Evolutionary conservation across 1,284 basidiomycete genomes (phyloP), one percentile per base, ranked within the genome.

Genomic region (Microbotryum saponariae): DNA sequence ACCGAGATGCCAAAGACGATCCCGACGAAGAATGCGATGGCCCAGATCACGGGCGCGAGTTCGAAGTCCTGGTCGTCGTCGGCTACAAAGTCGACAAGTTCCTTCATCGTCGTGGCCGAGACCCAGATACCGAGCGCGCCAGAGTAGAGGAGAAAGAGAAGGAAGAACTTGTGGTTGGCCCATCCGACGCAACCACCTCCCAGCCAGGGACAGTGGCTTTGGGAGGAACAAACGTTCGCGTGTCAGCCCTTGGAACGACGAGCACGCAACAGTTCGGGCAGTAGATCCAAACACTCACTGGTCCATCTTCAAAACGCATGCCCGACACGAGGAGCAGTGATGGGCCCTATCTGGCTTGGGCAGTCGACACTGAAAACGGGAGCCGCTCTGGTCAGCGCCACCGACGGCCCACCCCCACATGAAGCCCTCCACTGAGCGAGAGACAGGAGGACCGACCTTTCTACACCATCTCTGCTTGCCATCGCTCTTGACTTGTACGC

Each of bases 81-180:
- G 27, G 45, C 52, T 21, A 66, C 65, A 23, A 58, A 67, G 47
- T 51, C 48, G 45, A 56, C 50, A 27, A 76, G 64, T 27, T 71
- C 73, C 2, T 69, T 61, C 6, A 68, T 70, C 12, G 65, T 68
- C 10, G 70, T 66, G 20, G 65, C 64, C 9, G 63, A 67, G 27
- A 61, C 55, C 48, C 70, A 73, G 56, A 68, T 52, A 59, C 74
- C 73, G 9, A 73, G 67, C 2, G 70, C 60, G 16, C 73, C 69
- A 0, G 72, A 72, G 58, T 74, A 76, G 23, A 62, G 25, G 29
- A 77, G 64, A 54, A 76, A 75, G 25, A 75, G 70, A 27, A 77
- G 67, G 60, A 77, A 77, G 61, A 73, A 70, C 31, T 73, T 71
- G 66, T 77, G 75, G 54, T 77, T 77, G 31, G 68, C 62, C 62